Percentiles rank a stretch among this genome's conserved stretches.
These are phyloP conservation scores for Lagerstroemia fauriei DNA, from an alignment of 441 rosid genomes.

Conservation along the genomic window DNA sequence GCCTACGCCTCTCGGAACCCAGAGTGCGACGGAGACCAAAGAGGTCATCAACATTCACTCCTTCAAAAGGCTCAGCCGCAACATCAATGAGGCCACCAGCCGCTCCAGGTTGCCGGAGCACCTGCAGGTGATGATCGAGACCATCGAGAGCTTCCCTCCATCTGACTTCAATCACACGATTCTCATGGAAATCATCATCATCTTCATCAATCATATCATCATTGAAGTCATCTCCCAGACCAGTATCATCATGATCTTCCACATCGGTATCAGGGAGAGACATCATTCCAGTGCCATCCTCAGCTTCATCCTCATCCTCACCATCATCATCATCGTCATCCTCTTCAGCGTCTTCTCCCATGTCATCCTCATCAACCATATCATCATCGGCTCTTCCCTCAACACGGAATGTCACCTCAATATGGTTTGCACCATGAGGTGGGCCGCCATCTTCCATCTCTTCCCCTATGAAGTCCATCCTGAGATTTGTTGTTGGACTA, in stretches of 20 bases:
- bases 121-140: conserved; percentile 79
- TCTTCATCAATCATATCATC: conserved; percentile 97
- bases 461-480: conserved; percentile 84
- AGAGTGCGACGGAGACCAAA: conserved; percentile 85
- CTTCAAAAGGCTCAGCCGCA: conserved; percentile 95
- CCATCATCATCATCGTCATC: conserved; percentile 76
- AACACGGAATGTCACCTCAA: conserved; percentile 77
- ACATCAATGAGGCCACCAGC: conserved; percentile 73
- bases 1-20: conserved; percentile 87
- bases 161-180: conserved; percentile 83
- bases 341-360: conserved; percentile 64
- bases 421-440: conserved; percentile 60
- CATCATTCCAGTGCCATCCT: conserved; percentile 94
- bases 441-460: conserved; percentile 78
- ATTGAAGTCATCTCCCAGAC: conserved; percentile 84
- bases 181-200: conserved; percentile 90
- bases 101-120: conserved; percentile 83
- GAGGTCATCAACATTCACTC: conserved; percentile 93
- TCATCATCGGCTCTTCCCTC: conserved; percentile 89
- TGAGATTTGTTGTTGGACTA: conserved; percentile 60
- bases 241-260: conserved; percentile 93
- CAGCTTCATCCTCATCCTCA: conserved; percentile 89
- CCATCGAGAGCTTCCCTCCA: conserved; percentile 98
- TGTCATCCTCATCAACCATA: conserved; percentile 76
- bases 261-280: conserved; percentile 90